Conservation (phyloP, 495 filamentous ascomycete genomes). For the Choiromyces venosus region DNA sequence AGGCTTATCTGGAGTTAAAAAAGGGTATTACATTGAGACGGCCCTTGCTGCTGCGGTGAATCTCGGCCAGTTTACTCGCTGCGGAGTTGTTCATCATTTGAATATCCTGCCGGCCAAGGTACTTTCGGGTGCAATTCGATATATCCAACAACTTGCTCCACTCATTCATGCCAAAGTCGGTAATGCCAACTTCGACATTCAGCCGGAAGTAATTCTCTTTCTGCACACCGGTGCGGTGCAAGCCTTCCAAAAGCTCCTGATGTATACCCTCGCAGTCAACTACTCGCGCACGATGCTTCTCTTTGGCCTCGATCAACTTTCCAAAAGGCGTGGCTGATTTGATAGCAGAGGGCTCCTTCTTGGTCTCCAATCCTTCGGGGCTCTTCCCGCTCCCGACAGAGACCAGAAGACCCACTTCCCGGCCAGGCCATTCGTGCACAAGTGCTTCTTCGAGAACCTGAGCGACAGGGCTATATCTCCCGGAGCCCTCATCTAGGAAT, state of each 20-base stretch:
- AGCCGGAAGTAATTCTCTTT: slow-evolving; percentile 88
- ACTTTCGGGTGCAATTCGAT: slow-evolving; percentile 78
- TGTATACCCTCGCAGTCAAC: slow-evolving; percentile 92
- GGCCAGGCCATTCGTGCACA: slow-evolving; percentile 89
- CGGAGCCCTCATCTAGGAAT: slow-evolving; percentile 88
- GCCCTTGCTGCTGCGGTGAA: slow-evolving; percentile 50
- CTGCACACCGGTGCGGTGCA: slow-evolving; percentile 71
- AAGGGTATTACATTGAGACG: slow-evolving; percentile 15
- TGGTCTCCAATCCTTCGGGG: slow-evolving; percentile 45
- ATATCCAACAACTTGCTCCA: slow-evolving; percentile 91
- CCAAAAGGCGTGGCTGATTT: slow-evolving; percentile 59
- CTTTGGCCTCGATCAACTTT: slow-evolving; percentile 82
- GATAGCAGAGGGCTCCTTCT: slow-evolving; percentile 20
- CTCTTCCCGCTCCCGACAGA: slow-evolving; percentile 88
- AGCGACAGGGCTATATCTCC: slow-evolving; percentile 85
- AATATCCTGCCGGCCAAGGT: slow-evolving; percentile 65
- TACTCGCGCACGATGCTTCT: slow-evolving; percentile 78
- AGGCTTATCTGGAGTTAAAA: not conserved
- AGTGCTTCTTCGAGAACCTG: slow-evolving; percentile 83
- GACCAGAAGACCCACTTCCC: slow-evolving; percentile 85
- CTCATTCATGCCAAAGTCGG: slow-evolving; percentile 98
- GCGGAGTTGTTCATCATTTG: slow-evolving; percentile 68
- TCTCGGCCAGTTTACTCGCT: slow-evolving; percentile 76
- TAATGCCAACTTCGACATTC: slow-evolving; percentile 94
- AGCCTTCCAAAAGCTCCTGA: slow-evolving; percentile 70